Conservation (phyloP, 768 basidiomycete genomes). For the Suillus brevipes region DNA sequence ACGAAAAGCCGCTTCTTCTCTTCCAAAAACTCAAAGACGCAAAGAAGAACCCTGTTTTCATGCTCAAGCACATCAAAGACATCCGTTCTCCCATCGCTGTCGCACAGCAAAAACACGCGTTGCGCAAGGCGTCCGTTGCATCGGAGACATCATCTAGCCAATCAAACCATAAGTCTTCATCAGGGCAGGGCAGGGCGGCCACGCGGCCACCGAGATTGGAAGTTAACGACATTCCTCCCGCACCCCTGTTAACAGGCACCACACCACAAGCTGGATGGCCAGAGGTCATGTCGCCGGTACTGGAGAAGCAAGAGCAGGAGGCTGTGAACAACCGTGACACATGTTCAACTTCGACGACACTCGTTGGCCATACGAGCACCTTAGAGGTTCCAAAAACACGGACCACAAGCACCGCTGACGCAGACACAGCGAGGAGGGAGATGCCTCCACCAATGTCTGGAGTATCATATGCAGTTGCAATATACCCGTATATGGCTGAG, state of each 20-base stretch:
- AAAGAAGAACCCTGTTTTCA: slow-evolving; percentile 98
- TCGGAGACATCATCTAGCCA: slow-evolving; percentile 26
- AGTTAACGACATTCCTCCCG: slow-evolving; percentile 59
- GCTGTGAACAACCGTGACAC: slow-evolving; percentile 39
- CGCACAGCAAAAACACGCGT: slow-evolving; percentile 93
- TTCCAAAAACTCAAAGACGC: slow-evolving; percentile 98
- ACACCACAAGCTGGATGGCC: slow-evolving; percentile 77
- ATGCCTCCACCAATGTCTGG: slow-evolving; percentile 47
- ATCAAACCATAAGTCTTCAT: slow-evolving; percentile 24
- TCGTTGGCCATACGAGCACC: slow-evolving; percentile 32
- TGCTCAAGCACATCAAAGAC: slow-evolving; percentile 93
- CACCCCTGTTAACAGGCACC: slow-evolving; percentile 55
- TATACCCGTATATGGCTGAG: slow-evolving; percentile 98
- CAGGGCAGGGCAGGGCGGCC: slow-evolving; percentile 34
- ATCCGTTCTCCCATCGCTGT: slow-evolving; percentile 97
- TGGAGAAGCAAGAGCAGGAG: slow-evolving; percentile 49
- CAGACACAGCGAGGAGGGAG: slow-evolving; percentile 40
- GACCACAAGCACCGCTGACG: slow-evolving; percentile 26
- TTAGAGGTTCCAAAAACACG: slow-evolving; percentile 23
- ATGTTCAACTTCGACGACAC: slow-evolving; percentile 32
- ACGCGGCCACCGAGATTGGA: slow-evolving; percentile 69
- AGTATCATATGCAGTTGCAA: slow-evolving; percentile 93
- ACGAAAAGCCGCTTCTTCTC: slow-evolving; percentile 94
- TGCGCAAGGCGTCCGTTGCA: slow-evolving; percentile 67
- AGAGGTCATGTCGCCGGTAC: slow-evolving; percentile 63